These are phyloP conservation scores for Argentina anserina DNA, from an alignment of 306 rosid species.

Conservation along the genomic window DNA sequence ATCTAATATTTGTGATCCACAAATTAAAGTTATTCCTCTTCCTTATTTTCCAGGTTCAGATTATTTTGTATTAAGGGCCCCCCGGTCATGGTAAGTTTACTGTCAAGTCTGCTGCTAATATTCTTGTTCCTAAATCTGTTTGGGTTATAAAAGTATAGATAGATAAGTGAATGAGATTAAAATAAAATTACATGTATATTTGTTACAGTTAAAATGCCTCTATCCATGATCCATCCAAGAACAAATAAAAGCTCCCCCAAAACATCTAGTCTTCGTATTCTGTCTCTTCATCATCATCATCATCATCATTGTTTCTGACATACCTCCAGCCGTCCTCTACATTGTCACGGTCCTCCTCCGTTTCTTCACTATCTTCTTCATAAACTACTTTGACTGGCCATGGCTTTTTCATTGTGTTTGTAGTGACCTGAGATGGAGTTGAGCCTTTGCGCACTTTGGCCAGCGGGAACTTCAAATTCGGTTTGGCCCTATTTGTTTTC, in stretches of 20 bases:
- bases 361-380: slow-evolving; percentile 94
- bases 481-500: slow-evolving; percentile 68
- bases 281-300: slow-evolving; percentile 95
- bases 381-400: slow-evolving; percentile 62
- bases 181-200: neutral
- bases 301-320: slow-evolving; percentile 70
- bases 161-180: neutral
- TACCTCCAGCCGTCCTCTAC: slow-evolving; percentile 92
- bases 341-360: slow-evolving; percentile 92
- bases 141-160: too few species aligned
- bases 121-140: too few species aligned
- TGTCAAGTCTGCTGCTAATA: too few species aligned
- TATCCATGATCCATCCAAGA: neutral
- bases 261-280: slow-evolving; percentile 70
- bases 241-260: slow-evolving; percentile 5
- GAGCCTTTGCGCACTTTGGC: slow-evolving; percentile 66
- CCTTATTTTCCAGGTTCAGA: too few species aligned
- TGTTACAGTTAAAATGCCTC: neutral
- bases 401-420: slow-evolving; percentile 50
- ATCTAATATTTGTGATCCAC: too few species aligned
- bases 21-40: too few species aligned
- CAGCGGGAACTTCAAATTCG: slow-evolving; percentile 68
- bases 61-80: too few species aligned
- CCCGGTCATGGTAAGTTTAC: too few species aligned
- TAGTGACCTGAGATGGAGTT: slow-evolving; percentile 42